Evolutionary conservation across 495 filamentous ascomycete species (phyloP).

Genomic region (Neurospora sp.): DNA sequence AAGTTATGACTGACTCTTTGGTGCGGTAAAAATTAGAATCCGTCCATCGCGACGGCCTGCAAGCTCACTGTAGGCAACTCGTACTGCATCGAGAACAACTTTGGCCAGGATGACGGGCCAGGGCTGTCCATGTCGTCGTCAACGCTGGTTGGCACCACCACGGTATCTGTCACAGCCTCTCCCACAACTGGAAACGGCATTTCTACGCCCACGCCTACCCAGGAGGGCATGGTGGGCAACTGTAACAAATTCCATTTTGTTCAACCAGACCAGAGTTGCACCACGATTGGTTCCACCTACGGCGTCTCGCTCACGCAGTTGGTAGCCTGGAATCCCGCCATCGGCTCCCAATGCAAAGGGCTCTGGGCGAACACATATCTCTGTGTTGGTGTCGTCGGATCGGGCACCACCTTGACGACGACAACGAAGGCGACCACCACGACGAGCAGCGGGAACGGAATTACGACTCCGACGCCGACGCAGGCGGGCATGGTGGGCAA

Average conservation of each 20-base stretch:
- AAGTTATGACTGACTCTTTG: too few relatives aligned
- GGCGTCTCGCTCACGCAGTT: slow-evolving; percentile 21
- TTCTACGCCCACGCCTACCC: slow-evolving; percentile 20
- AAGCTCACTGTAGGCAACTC: too few relatives aligned
- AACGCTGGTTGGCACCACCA: not conserved
- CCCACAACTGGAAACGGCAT: slow-evolving; percentile 10
- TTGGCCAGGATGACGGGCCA: too few relatives aligned
- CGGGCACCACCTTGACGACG: not conserved
- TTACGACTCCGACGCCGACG: slow-evolving; percentile 19
- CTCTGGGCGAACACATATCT: slow-evolving; percentile 4
- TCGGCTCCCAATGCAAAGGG: not conserved
- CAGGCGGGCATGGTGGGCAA: slow-evolving; percentile 26
- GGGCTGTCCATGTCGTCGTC: too few relatives aligned
- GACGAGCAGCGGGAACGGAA: slow-evolving; percentile 2
- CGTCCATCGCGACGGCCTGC: too few relatives aligned
- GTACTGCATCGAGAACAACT: too few relatives aligned
- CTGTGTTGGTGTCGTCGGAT: not conserved
- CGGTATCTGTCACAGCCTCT: not conserved
- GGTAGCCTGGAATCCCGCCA: slow-evolving; percentile 26
- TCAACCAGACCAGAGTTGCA: slow-evolving; percentile 29
- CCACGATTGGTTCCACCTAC: slow-evolving; percentile 18
- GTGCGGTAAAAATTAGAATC: too few relatives aligned
- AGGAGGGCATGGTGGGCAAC: slow-evolving; percentile 23
- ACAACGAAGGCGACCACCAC: slow-evolving; percentile 2
- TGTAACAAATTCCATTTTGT: slow-evolving; percentile 36